Percentiles rank a stretch among this genome's conserved stretches.
Conservation (phyloP, 73 alveolate species). For the Breviolum minutum region DNA sequence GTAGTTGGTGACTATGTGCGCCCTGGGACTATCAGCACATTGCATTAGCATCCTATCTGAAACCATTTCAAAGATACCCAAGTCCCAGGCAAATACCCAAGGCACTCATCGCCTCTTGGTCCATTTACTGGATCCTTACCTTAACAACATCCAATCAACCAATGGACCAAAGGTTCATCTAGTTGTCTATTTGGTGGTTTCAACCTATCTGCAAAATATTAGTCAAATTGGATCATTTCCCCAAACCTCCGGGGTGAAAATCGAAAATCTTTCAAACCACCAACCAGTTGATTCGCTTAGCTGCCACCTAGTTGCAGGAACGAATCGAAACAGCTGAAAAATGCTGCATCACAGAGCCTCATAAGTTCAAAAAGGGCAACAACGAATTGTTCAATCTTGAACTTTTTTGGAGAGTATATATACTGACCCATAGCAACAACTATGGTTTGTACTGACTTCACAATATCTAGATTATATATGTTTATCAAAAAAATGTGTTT, state of each 20-base stretch:
- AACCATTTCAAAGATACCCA: not conserved
- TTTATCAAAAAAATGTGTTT: not conserved
- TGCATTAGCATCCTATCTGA: not conserved
- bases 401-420: not conserved
- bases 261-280: too few species aligned
- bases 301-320: conserved; percentile 36
- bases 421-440: too few species aligned
- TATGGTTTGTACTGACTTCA: too few species aligned
- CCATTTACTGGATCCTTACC: conserved; percentile 75
- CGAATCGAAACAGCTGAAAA: conserved; percentile 35
- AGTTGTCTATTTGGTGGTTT: too few species aligned
- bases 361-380: too few species aligned
- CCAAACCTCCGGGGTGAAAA: too few species aligned
- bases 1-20: conserved; percentile 77
- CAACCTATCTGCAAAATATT: too few species aligned
- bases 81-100: conserved; percentile 56
- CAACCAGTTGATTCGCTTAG: not conserved
- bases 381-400: too few species aligned
- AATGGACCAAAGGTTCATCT: not conserved
- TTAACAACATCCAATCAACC: not conserved
- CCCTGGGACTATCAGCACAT: conserved; percentile 16
- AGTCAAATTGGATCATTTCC: too few species aligned
- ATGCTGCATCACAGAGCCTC: conserved; percentile 89
- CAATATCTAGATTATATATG: not conserved
- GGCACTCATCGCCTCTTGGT: conserved; percentile 95